A percentile compares a stretch with the other conserved stretches of the same genome.
Evolutionary conservation across 176 grass and related monocot species (phyloP).

Genomic region (Dendrocalamus sinicus): DNA sequence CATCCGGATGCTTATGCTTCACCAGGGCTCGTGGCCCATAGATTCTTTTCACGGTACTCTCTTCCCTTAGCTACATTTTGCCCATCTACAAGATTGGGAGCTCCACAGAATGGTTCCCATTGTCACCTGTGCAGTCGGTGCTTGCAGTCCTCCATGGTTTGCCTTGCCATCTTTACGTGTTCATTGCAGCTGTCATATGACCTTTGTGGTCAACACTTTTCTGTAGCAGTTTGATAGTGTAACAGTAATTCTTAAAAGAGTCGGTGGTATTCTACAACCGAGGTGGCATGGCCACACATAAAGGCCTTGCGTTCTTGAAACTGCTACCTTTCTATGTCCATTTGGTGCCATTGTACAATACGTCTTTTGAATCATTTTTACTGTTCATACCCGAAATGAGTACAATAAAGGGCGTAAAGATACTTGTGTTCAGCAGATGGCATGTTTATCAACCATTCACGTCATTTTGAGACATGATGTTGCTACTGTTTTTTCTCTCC

Average conservation of each 20-base stretch:
- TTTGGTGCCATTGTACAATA: slow-evolving; percentile 28
- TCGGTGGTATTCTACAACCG: slow-evolving; percentile 1
- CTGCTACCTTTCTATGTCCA: neutral
- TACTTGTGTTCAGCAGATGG: slow-evolving; percentile 2
- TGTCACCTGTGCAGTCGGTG: slow-evolving; percentile 3
- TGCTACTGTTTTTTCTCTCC: neutral
- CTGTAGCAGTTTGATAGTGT: slow-evolving; percentile 43
- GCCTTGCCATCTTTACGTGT: neutral
- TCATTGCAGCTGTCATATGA: slow-evolving; percentile 9
- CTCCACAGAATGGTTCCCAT: neutral
- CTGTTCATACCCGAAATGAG: slow-evolving; percentile 28
- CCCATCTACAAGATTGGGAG: slow-evolving; percentile 32
- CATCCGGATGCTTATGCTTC: slow-evolving; percentile 71
- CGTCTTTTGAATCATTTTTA: neutral
- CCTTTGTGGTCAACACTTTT: slow-evolving; percentile 19
- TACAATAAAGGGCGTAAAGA: slow-evolving; percentile 29
- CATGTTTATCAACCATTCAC: neutral
- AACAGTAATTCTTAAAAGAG: slow-evolving; percentile 37
- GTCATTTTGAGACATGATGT: neutral
- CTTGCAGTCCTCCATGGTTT: slow-evolving; percentile 24
- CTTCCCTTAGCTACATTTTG: slow-evolving; percentile 15
- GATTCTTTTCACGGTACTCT: neutral
- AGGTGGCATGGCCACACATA: neutral
- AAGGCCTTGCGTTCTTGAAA: slow-evolving; percentile 25
- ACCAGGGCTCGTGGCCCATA: slow-evolving; percentile 64